Conservation (phyloP, 2,329 filamentous ascomycete genomes). For the Microcyclospora pomicola region DNA sequence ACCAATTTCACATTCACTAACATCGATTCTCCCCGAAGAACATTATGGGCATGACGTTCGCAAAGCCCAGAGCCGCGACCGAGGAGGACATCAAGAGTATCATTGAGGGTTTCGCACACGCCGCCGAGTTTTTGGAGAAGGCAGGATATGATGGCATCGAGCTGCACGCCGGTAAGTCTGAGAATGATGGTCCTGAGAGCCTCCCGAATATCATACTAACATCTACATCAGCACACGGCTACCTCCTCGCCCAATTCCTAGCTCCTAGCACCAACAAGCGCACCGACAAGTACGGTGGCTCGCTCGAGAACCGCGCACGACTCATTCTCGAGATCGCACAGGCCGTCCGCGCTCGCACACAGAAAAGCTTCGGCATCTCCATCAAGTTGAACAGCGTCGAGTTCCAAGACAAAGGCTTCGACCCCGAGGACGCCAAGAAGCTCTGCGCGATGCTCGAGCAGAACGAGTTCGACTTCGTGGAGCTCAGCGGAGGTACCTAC, state of each 20-base stretch:
- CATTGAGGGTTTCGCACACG: slow-evolving; percentile 48
- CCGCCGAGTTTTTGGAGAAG: slow-evolving; percentile 47
- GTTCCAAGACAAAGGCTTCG: slow-evolving; percentile 40
- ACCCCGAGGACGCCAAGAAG: slow-evolving; percentile 35
- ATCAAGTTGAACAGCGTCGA: slow-evolving; percentile 49
- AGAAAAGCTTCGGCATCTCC: slow-evolving; percentile 31
- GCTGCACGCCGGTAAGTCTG: slow-evolving; percentile 25
- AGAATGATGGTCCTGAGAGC: too few species aligned
- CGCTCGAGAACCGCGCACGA: slow-evolving; percentile 29
- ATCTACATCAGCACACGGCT: slow-evolving; percentile 21
- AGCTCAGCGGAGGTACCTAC: slow-evolving; percentile 48
- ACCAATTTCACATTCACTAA: too few species aligned
- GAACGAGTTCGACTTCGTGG: slow-evolving; percentile 42
- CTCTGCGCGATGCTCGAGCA: slow-evolving; percentile 37
- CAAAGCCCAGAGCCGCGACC: slow-evolving; percentile 40
- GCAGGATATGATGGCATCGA: slow-evolving; percentile 44
- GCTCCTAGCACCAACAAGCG: slow-evolving; percentile 28
- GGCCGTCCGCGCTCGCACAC: slow-evolving; percentile 25
- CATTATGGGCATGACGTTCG: slow-evolving; percentile 37
- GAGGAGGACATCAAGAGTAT: slow-evolving; percentile 42
- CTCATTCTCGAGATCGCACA: slow-evolving; percentile 28
- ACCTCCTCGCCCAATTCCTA: slow-evolving; percentile 34
- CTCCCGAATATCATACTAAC: not conserved
- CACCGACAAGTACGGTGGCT: slow-evolving; percentile 32
- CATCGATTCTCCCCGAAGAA: slow-evolving; percentile 2